Evolutionary conservation across 192 early-diverging fungal genomes (phyloP).

Genomic region (Physocladia obscura): DNA sequence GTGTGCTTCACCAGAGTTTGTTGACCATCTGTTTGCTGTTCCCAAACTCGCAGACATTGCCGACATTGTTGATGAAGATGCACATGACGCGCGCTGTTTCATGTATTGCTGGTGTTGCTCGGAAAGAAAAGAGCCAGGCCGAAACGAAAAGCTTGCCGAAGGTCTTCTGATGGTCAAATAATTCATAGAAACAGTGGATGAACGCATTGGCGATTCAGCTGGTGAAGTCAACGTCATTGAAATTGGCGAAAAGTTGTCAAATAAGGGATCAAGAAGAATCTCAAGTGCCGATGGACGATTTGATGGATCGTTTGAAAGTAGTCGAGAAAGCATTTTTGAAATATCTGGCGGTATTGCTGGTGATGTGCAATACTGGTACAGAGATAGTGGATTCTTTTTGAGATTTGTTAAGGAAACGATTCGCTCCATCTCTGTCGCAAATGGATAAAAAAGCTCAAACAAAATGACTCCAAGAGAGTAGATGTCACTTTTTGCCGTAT

Average conservation of each 20-base stretch:
- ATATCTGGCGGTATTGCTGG: conserved; percentile 11
- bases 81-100: no score
- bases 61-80: no score
- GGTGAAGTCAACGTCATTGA: not conserved
- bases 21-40: no score
- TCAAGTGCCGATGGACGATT: conserved; percentile 21
- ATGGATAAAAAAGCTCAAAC: conserved; percentile 46
- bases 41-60: no score
- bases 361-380: not conserved
- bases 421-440: conserved; percentile 48
- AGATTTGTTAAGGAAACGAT: conserved; percentile 14
- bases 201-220: not conserved
- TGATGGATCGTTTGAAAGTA: conserved; percentile 10
- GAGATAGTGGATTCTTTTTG: conserved; percentile 11
- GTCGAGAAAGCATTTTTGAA: not conserved
- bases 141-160: conserved; percentile 1
- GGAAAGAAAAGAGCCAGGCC: not conserved
- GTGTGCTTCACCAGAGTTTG: no score
- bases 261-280: conserved; percentile 20
- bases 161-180: not conserved
- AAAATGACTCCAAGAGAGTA: conserved; percentile 52
- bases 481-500: conserved; percentile 47
- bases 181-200: not conserved
- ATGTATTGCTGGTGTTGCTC: no score
- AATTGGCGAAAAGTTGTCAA: not conserved